phyloP scores from a whole-genome alignment of 1,139 yeast species.

The Suhomyces coccinellae region DNA sequence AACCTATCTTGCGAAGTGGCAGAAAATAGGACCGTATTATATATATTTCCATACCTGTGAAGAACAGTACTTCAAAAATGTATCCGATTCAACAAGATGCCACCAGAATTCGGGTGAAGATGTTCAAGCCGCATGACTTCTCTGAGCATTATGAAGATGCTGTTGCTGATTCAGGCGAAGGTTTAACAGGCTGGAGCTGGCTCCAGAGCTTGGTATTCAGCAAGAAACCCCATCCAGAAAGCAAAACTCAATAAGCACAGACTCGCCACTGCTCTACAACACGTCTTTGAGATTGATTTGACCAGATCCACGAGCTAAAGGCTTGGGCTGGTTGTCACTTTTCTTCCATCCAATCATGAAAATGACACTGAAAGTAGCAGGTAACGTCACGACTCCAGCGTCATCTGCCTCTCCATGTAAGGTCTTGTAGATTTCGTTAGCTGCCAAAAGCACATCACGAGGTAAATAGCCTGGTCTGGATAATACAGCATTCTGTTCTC shows the following conservation, averaged over 20 bases:
- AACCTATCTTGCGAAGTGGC: too few species aligned
- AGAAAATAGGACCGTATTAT: too few species aligned
- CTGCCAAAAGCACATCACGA: constrained; percentile 68
- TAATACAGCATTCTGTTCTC: constrained; percentile 74
- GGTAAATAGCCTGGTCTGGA: constrained; percentile 57
- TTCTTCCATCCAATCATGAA: constrained; percentile 92
- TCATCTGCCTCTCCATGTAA: constrained; percentile 66
- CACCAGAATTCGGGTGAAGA: constrained; percentile 1
- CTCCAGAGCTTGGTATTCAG: too few species aligned
- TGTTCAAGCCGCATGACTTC: background rate
- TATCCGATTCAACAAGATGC: background rate
- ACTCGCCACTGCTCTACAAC: constrained; percentile 20
- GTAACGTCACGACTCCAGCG: constrained; percentile 45
- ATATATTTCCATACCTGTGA: background rate
- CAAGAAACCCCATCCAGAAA: too few species aligned
- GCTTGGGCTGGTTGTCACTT: constrained; percentile 66
- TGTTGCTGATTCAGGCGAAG: background rate
- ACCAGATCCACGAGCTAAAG: constrained; percentile 71
- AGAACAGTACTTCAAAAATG: background rate
- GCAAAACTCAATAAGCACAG: too few species aligned
- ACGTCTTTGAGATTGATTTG: constrained; percentile 67
- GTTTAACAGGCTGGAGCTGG: too few species aligned
- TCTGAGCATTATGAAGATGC: background rate
- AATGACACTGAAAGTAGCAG: constrained; percentile 70
- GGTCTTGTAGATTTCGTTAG: constrained; percentile 70